These are phyloP conservation scores for Perilla frutescens DNA, from an alignment of 257 asterid genomes.

Conservation along the genomic window DNA sequence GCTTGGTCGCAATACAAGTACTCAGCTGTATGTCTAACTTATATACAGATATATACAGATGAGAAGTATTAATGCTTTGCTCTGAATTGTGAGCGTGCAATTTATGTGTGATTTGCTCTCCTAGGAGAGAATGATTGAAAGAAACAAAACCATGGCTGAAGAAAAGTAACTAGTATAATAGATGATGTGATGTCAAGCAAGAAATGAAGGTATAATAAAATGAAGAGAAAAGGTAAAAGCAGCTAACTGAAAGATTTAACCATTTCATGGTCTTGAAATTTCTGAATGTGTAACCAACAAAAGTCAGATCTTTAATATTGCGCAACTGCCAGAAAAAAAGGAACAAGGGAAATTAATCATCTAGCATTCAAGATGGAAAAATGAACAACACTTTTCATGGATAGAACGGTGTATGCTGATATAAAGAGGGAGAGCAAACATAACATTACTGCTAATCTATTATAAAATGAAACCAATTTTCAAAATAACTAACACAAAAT, in stretches of 20 bases:
- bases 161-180: background rate
- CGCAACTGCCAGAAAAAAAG: slow-evolving; percentile 53
- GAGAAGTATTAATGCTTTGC: too few relatives aligned
- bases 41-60: too few relatives aligned
- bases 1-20: too few relatives aligned
- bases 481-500: background rate
- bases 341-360: too few relatives aligned
- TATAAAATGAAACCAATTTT: too few relatives aligned
- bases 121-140: too few relatives aligned
- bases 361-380: slow-evolving; percentile 15
- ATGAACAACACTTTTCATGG: slow-evolving; percentile 3
- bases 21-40: too few relatives aligned
- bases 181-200: background rate
- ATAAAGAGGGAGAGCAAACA: too few relatives aligned
- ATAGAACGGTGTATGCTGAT: background rate
- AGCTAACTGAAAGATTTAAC: slow-evolving; percentile 48
- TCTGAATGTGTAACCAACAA: slow-evolving; percentile 86
- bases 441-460: too few relatives aligned
- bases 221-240: slow-evolving; percentile 10
- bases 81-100: too few relatives aligned
- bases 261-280: slow-evolving; percentile 81
- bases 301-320: slow-evolving; percentile 65
- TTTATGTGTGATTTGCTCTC: too few relatives aligned
- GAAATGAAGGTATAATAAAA: background rate
- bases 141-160: background rate